Evolutionary conservation across 176 grass and related monocot genomes (phyloP).

Genomic region (Secale cereale): DNA sequence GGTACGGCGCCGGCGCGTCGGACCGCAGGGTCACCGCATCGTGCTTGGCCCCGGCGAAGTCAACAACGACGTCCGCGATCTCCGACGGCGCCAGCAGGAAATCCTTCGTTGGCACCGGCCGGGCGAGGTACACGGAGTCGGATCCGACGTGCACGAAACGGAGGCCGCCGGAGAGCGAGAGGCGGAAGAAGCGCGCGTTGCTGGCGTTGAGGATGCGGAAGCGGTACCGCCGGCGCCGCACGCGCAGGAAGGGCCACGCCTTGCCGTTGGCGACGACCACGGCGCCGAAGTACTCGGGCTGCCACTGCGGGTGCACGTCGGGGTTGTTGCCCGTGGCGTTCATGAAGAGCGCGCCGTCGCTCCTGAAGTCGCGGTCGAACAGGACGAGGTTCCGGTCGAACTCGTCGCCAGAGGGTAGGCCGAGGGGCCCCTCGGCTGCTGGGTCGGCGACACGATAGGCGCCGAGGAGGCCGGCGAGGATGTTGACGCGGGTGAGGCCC

Average conservation of each 20-base stretch:
- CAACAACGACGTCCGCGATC: slow-evolving; percentile 58
- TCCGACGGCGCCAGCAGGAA: slow-evolving; percentile 63
- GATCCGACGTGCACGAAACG: slow-evolving; percentile 54
- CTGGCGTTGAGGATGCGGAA: slow-evolving; percentile 80
- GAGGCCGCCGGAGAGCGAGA: slow-evolving; percentile 42
- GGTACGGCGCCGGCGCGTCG: slow-evolving; percentile 68
- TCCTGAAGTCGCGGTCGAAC: slow-evolving; percentile 56
- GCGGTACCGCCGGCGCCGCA: slow-evolving; percentile 56
- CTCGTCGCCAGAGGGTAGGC: slow-evolving; percentile 33
- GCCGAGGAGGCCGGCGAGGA: slow-evolving; percentile 69
- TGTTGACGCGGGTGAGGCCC: slow-evolving; percentile 66
- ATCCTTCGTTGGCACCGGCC: background rate
- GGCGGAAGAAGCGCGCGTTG: slow-evolving; percentile 69
- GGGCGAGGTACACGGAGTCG: slow-evolving; percentile 51
- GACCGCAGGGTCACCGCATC: slow-evolving; percentile 30
- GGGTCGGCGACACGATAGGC: slow-evolving; percentile 40
- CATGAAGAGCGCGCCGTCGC: slow-evolving; percentile 57
- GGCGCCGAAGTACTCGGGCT: slow-evolving; percentile 77
- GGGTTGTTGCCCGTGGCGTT: slow-evolving; percentile 69
- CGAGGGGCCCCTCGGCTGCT: slow-evolving; percentile 9
- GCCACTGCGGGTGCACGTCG: slow-evolving; percentile 67
- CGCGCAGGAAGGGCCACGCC: slow-evolving; percentile 70
- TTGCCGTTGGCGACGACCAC: slow-evolving; percentile 59
- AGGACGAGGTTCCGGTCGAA: slow-evolving; percentile 57
- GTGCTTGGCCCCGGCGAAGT: slow-evolving; percentile 34